Evolutionary conservation across 352 stramenopile species (phyloP), one percentile per base, ranked within the genome.

Genomic region (Thalassiosira hispida): DNA sequence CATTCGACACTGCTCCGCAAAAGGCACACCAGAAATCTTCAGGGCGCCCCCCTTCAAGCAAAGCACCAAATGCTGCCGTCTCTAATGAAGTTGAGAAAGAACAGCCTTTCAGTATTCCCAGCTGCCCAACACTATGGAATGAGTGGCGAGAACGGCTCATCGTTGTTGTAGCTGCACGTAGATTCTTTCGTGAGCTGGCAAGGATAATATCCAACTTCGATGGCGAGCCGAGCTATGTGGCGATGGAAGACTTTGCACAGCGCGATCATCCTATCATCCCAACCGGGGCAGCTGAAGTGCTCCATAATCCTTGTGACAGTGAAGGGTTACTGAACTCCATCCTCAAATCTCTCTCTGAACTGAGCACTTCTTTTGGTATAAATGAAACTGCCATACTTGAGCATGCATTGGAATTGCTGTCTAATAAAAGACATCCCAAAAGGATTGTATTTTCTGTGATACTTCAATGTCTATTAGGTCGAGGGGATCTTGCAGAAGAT

Each of bases 261-360:
- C 71, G 68, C 16, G 66, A 65, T 25, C 61, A 88, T 51, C 56
- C 79, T 51, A 18, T 90, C 14, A 72, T 92, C 67, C 81, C 86
- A 22, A 73, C 61, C 20, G 72, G 60, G 47, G 75, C 81, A 62
- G 77, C 74, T 40, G 81, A 90, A 69, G 79, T 91, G 40, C 68
- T 94, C 27, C 89, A 90, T 31, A 79, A 87, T 46, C 33, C 81
- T 46, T 91, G 87, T 74, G 77, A 93, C 62, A 79, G 82, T 60
- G 69, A 84, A 59, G 65, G 57, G 16, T 65, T 94, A 46, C 46
- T 94, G 0, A 62, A 64, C 20, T 55, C 76, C 11, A 68, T 89
- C n/a, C 49, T 63, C 8, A 68, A 73, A 46, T 77, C 56, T 56
- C 31, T 92, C 2, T 55, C 67, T 16, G 65, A 86, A 11, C 27